A percentile compares a stretch with the other conserved stretches of the same genome.
Conservation (phyloP, 225 moss, liverwort and hornwort genomes). For the Straminergon stramineum region DNA sequence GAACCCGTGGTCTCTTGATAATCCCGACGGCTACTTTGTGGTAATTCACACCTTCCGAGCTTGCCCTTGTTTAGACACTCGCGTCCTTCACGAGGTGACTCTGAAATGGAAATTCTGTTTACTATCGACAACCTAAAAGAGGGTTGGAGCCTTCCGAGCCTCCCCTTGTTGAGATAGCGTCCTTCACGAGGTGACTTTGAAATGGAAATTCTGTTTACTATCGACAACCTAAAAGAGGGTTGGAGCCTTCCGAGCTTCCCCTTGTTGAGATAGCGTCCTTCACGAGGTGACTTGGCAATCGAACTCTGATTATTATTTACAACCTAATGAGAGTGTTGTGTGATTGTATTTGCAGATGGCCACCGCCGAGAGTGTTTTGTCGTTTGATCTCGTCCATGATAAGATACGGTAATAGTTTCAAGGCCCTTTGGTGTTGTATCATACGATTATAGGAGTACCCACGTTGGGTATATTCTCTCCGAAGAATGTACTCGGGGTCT, state of each 20-base stretch:
- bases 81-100: background rate
- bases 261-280: background rate
- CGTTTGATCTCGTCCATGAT: slow-evolving; percentile 91
- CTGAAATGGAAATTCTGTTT: background rate
- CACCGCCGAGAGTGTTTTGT: slow-evolving; percentile 90
- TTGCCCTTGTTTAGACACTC: background rate
- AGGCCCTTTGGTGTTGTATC: background rate
- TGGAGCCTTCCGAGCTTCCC: background rate
- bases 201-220: background rate
- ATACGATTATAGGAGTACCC: background rate
- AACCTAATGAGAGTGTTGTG: background rate
- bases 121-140: background rate
- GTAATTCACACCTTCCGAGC: slow-evolving; percentile 1
- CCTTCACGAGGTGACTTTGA: background rate
- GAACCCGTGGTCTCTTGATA: slow-evolving; percentile 56
- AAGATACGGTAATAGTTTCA: slow-evolving; percentile 59
- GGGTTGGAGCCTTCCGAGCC: background rate
- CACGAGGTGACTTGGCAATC: background rate
- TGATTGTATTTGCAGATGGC: slow-evolving; percentile 65
- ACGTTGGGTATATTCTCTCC: background rate
- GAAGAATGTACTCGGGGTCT: background rate
- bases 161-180: background rate
- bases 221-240: background rate
- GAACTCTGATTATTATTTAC: background rate
- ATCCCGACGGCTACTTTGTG: slow-evolving; percentile 76